A percentile compares a stretch with the other conserved stretches of the same genome.
Evolutionary conservation across 2,329 filamentous ascomycete genomes (phyloP).

Genomic region (Lasiodiplodia theobromae): DNA sequence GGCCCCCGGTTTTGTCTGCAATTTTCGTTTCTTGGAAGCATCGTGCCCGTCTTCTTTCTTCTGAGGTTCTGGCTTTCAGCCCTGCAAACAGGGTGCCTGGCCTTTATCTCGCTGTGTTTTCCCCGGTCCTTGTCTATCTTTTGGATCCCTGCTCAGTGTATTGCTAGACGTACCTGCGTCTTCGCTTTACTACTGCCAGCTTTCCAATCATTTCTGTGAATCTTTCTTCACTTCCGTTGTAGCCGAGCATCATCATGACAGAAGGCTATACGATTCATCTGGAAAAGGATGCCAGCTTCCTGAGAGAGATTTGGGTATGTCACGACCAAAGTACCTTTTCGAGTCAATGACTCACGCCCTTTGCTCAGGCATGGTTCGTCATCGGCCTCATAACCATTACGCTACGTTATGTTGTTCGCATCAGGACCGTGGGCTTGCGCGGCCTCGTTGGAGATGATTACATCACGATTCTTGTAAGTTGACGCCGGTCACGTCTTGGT

Average conservation of each 20-base stretch:
- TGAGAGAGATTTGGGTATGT: slow-evolving; percentile 19
- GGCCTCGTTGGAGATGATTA: slow-evolving; percentile 51
- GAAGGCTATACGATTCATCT: neutral
- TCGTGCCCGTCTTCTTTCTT: neutral
- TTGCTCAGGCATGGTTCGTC: slow-evolving; percentile 34
- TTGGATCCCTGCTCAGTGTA: neutral
- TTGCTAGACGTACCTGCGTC: neutral
- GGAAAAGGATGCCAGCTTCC: slow-evolving; percentile 5
- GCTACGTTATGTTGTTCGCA: slow-evolving; percentile 44
- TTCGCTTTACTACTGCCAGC: neutral
- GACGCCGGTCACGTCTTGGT: no score
- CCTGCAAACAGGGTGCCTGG: neutral
- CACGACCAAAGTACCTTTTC: no score
- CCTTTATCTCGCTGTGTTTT: neutral
- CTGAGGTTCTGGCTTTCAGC: neutral
- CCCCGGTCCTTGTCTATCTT: neutral
- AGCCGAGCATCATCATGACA: neutral
- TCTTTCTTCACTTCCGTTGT: neutral
- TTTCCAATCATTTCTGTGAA: neutral
- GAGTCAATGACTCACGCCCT: neutral
- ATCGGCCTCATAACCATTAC: slow-evolving; percentile 44
- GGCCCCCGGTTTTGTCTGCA: neutral
- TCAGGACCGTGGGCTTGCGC: slow-evolving; percentile 48
- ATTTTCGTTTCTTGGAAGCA: neutral
- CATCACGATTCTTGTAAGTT: slow-evolving; percentile 42